These are phyloP conservation scores for Myxozyma geophila DNA, from an alignment of 805 yeast genomes.

Conservation along the genomic window DNA sequence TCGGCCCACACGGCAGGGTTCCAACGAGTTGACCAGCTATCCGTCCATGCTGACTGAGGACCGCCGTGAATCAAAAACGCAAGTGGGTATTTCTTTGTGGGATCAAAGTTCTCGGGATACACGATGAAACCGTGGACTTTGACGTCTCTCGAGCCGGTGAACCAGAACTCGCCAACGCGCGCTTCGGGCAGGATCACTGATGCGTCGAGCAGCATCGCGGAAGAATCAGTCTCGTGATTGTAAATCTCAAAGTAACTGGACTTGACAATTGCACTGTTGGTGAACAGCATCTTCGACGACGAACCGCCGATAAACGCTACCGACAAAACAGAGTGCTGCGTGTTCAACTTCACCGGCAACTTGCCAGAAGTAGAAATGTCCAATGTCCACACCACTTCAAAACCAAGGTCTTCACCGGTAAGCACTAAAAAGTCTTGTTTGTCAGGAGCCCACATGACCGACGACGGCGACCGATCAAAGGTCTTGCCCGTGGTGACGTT, in stretches of 20 bases:
- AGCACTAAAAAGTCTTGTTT: conserved; percentile 18
- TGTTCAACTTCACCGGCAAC: conserved; percentile 24
- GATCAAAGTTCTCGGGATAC: conserved; percentile 35
- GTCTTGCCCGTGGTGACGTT: conserved; percentile 21
- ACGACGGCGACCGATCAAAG: conserved; percentile 35
- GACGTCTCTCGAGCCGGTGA: conserved; percentile 36
- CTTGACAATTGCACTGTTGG: conserved; percentile 25
- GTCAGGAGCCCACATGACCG: conserved; percentile 30
- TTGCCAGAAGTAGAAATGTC: conserved; percentile 6
- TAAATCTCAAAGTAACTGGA: conserved; percentile 32
- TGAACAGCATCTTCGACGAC: conserved; percentile 17
- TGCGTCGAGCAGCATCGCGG: conserved; percentile 25
- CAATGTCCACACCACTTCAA: conserved; percentile 26
- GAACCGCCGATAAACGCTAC: conserved; percentile 19
- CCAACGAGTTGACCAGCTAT: conserved; percentile 41
- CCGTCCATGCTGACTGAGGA: conserved; percentile 41
- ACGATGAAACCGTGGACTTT: conserved; percentile 39
- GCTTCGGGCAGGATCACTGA: conserved; percentile 14
- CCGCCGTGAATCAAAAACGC: conserved; percentile 42
- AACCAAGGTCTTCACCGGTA: conserved; percentile 33
- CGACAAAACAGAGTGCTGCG: conserved; percentile 27
- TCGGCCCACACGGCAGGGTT: conserved; percentile 42
- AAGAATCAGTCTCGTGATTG: conserved; percentile 13
- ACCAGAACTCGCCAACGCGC: conserved; percentile 39
- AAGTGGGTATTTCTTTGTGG: conserved; percentile 37